Evolutionary conservation across 2,329 filamentous ascomycete species (phyloP), one percentile per base, ranked within the genome.

Genomic region (Cladosporium colombiae): DNA sequence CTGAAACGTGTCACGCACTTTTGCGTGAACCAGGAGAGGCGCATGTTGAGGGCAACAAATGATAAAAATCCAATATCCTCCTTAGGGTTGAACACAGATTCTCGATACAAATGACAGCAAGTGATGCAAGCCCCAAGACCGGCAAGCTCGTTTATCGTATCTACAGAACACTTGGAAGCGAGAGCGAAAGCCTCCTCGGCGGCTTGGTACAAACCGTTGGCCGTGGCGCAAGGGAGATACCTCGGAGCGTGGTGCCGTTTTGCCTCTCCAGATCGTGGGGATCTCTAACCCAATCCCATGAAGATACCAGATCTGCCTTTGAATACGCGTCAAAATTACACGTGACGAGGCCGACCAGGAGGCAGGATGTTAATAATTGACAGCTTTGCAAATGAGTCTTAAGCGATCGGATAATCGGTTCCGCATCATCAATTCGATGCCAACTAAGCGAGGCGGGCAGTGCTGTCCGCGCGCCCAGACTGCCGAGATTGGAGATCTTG

Each of bases 111-210:
- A 29, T 29, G 27, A 29, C 27, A 29, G 27, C 27, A 29, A 29
- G 27, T n/a, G 37, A 44, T 14, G 18, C 7, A 44, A 44, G 18
- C 37, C 37, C 6, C 16, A 46, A 46, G n/a, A 46, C 40, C 40
- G 23, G 7, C 31, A 33, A 8, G 33, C 0, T 81, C 95, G 64
- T 80, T 96, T 0, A 82, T 96, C 2, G 84, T 96, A 21, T 96
- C 91, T 92, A 29, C 27, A 29, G 92, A 0, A 93, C 96, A 84
- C 92, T 29, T 29, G 33, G 46, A 49, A 49, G 57, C 57, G 25
- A 50, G 18, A 57, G 29, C 55, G 33, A 57, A 40, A 31, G 21
- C 25, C 27, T 29, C 27, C 57, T 60, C 25, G 40, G 57, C 57
- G 40, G 37, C 57, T 60, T 60, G 57, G 57, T 60, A 50, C 27